These are phyloP conservation scores for Kwoniella mangroviensis DNA, from an alignment of 768 basidiomycete species.

Conservation along the genomic window DNA sequence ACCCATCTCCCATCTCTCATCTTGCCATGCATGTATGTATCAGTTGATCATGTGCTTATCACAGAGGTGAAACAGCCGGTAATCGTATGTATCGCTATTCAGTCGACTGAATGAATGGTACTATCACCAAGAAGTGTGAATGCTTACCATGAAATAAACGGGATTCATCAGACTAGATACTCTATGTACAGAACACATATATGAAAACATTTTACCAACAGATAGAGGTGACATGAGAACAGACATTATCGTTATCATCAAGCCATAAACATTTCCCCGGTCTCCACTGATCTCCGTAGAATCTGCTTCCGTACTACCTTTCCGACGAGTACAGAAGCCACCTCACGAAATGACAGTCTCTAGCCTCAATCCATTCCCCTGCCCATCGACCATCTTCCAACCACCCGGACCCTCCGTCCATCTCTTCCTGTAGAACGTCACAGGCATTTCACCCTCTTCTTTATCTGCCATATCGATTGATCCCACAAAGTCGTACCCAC, in stretches of 20 bases:
- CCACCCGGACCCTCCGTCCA: conserved; percentile 3
- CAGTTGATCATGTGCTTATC: conserved; percentile 8
- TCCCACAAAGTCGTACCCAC: conserved; percentile 49
- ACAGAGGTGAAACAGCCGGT: neutral
- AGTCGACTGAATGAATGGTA: neutral
- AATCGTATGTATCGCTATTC: neutral
- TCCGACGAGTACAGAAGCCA: neutral
- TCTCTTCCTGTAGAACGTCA: conserved; percentile 41
- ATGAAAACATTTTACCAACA: neutral
- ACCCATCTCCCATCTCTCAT: neutral
- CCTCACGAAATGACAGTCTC: neutral
- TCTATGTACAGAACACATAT: neutral
- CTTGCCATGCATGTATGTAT: neutral
- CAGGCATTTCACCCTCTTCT: conserved; percentile 50
- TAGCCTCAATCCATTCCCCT: neutral
- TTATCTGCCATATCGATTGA: conserved; percentile 49
- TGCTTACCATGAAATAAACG: no score
- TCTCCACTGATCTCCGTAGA: neutral
- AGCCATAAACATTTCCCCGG: neutral
- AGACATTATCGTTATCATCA: conserved; percentile 1
- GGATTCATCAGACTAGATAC: neutral
- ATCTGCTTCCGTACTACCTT: no score
- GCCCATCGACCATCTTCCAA: conserved; percentile 1
- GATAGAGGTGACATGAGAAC: neutral
- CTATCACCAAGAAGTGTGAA: neutral